Evolutionary conservation across 345 rosid species (phyloP), one percentile per base, ranked within the genome.

Genomic region (Gossypium rotundifolium): DNA sequence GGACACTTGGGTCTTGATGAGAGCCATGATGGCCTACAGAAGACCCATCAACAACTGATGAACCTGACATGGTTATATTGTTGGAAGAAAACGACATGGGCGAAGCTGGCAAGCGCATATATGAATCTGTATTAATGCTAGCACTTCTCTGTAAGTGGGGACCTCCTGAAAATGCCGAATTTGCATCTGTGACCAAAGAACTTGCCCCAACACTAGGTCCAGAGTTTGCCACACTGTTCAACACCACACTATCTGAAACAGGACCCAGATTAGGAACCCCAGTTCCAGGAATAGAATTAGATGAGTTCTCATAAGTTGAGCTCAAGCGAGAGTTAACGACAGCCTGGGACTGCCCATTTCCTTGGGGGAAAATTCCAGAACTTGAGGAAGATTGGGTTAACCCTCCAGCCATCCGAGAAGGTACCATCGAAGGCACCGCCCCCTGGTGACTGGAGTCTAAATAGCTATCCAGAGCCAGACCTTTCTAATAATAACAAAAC

Each of bases 141-240:
- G 97, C 94, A 78, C 99, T 95, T 76, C 98, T 91, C 88, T 93
- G 98, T 86, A 95, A 83, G 81, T 88, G 87, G 46, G 97, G 91
- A 70, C 98, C 97, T 10, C 93, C 92, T 22, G 98, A 95, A 70
- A 95, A 87, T 0, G 90, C 94, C 5, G 99, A 95, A 82, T 95
- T 95, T 73, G 98, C 99, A 89, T 95, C 99, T 40, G 99, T 95
- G 60, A 93, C 92, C 83, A 95, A 76, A 8, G 99, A 95, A 79
- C 99, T 95, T 17, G 99, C 99, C 72, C 94, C 98, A 60, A 90
- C 90, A 82, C 97, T 92, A 10, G 90, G 97, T 78, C 95, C 99
- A 9, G 99, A 91, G 74, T 91, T 93, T 52, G 91, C 91, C 71
- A 87, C 94, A 52, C 89, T 88, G 87, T 90, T 93, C 90, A 93